Evolutionary conservation across 768 basidiomycete genomes (phyloP).

Genomic region (Hypholoma sublateritium): DNA sequence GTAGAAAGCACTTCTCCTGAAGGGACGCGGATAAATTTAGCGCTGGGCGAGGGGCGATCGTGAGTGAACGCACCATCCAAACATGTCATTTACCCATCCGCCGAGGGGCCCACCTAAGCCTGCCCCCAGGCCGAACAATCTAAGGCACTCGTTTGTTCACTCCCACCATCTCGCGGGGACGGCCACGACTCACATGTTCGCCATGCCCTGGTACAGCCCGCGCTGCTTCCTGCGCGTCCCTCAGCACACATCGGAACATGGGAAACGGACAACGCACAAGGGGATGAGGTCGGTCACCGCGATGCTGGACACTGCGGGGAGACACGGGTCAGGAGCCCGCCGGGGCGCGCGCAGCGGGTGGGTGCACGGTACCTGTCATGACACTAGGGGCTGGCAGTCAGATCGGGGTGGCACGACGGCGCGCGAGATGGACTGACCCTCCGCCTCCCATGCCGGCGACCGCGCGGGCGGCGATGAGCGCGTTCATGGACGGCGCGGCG

Average conservation of each 20-base stretch:
- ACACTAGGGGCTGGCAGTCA: slow-evolving; percentile 47
- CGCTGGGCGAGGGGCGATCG: slow-evolving; percentile 2
- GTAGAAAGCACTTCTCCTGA: slow-evolving; percentile 83
- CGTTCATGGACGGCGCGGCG: slow-evolving; percentile 81
- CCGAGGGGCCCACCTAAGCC: slow-evolving; percentile 79
- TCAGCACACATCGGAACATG: slow-evolving; percentile 7
- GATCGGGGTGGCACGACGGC: slow-evolving; percentile 6
- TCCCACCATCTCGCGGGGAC: neutral
- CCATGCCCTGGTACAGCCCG: slow-evolving; percentile 89
- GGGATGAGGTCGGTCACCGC: slow-evolving; percentile 89
- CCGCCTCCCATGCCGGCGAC: slow-evolving; percentile 93
- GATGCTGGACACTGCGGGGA: slow-evolving; percentile 69
- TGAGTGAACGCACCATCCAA: slow-evolving; percentile 69
- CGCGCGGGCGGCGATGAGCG: slow-evolving; percentile 77
- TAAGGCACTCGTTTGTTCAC: slow-evolving; percentile 24
- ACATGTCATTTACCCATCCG: slow-evolving; percentile 81
- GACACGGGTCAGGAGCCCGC: slow-evolving; percentile 21
- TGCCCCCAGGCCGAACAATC: slow-evolving; percentile 82
- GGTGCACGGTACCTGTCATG: slow-evolving; percentile 67
- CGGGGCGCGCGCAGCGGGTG: slow-evolving; percentile 10
- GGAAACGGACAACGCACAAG: slow-evolving; percentile 48
- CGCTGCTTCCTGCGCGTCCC: slow-evolving; percentile 63
- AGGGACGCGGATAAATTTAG: slow-evolving; percentile 12
- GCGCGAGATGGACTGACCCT: slow-evolving; percentile 54
- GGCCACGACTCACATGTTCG: slow-evolving; percentile 65